These are phyloP conservation scores for Neurospora sp. DNA, from an alignment of 495 filamentous ascomycete genomes.

Conservation along the genomic window DNA sequence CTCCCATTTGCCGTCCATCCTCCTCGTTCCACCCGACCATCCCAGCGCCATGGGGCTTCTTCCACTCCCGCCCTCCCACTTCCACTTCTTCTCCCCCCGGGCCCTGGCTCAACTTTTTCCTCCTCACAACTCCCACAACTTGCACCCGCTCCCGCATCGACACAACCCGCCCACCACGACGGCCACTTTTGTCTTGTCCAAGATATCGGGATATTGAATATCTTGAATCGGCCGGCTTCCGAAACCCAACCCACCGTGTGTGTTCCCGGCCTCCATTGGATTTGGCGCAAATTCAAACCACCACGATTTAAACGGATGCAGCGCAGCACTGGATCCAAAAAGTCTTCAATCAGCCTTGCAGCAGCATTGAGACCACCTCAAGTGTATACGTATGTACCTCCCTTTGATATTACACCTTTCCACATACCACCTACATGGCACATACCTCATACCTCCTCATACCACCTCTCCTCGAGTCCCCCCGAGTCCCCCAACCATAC, in stretches of 20 bases:
- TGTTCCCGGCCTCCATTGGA: neutral
- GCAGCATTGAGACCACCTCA: neutral
- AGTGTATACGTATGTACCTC: neutral
- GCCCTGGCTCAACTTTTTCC: conserved; percentile 26
- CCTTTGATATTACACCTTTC: neutral
- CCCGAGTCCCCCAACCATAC: conserved; percentile 14
- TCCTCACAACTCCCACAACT: conserved; percentile 6
- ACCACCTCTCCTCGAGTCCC: conserved; percentile 23
- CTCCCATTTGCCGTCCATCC: conserved; percentile 20
- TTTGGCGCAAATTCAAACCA: neutral
- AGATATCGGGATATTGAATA: neutral
- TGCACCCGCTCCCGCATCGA: conserved; percentile 2
- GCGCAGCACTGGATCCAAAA: neutral
- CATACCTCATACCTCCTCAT: conserved; percentile 11
- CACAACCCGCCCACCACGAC: neutral
- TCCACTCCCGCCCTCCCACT: conserved; percentile 32
- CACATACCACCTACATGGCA: neutral
- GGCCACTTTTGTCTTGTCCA: neutral
- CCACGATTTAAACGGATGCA: neutral
- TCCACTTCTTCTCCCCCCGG: conserved; percentile 21
- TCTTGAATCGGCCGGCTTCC: neutral
- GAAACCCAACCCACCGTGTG: neutral
- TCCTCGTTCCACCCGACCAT: conserved; percentile 1
- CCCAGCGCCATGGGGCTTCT: conserved; percentile 23
- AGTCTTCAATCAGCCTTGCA: neutral